Evolutionary conservation across 345 rosid species (phyloP).

Genomic region (Salix koriyanagi): DNA sequence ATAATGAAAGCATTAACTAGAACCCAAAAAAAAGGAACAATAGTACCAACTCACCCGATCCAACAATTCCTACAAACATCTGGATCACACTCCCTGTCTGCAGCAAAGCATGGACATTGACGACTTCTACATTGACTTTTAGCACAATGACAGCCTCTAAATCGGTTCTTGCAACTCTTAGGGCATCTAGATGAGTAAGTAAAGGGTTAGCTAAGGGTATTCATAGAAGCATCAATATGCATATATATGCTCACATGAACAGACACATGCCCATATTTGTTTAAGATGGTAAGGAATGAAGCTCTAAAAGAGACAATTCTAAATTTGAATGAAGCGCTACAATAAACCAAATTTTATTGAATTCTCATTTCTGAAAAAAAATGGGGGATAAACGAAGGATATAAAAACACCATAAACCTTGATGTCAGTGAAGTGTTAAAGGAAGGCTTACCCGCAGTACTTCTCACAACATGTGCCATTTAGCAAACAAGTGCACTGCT

Average conservation of each 20-base stretch:
- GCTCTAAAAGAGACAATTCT: neutral
- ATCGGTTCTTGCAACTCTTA: constrained; percentile 92
- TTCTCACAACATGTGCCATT: constrained; percentile 99
- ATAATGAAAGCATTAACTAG: neutral
- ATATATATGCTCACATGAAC: neutral
- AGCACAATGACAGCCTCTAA: constrained; percentile 99
- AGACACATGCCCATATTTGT: neutral
- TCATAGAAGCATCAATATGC: neutral
- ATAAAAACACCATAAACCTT: neutral
- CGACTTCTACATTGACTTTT: constrained; percentile 99
- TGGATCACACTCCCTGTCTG: constrained; percentile 99
- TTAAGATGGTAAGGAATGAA: neutral
- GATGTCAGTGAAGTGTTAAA: neutral
- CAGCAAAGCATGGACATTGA: constrained; percentile 99
- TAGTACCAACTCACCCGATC: constrained; percentile 65
- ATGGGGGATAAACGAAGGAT: neutral
- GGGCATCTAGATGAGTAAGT: constrained; percentile 62
- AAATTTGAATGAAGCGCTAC: neutral
- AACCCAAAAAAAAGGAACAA: neutral
- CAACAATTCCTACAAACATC: constrained; percentile 99
- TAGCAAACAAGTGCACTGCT: constrained; percentile 83
- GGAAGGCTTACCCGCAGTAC: constrained; percentile 84
- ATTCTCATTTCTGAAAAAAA: neutral
- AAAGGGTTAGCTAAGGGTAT: constrained; percentile 14
- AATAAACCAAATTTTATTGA: neutral